Conservation (phyloP, 176 grass and related monocot genomes). For the Phragmites australis region DNA sequence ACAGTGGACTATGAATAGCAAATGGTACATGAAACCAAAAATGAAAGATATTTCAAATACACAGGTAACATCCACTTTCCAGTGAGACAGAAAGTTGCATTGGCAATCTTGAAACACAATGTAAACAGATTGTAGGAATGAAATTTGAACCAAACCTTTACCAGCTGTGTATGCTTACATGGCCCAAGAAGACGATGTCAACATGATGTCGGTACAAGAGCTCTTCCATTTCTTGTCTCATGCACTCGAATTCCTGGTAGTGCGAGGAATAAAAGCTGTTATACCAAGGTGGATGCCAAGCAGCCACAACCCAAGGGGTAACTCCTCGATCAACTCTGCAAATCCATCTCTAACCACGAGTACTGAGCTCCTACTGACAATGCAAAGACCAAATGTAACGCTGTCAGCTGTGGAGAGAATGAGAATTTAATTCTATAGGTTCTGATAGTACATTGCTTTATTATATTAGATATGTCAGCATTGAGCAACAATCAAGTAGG, state of each 20-base stretch:
- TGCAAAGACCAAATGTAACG: not conserved
- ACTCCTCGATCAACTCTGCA: constrained; percentile 57
- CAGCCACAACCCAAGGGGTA: constrained; percentile 80
- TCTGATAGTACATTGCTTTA: not conserved
- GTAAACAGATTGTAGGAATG: not conserved
- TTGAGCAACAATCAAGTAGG: not conserved
- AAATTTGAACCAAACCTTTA: not conserved
- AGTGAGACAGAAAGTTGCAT: not conserved
- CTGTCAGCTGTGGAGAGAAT: not conserved
- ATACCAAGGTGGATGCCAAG: constrained; percentile 95
- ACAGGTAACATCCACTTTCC: not conserved
- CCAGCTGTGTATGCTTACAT: constrained; percentile 48
- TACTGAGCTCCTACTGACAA: constrained; percentile 62
- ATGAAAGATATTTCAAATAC: not conserved
- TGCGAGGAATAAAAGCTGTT: constrained; percentile 92
- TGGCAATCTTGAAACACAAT: not conserved
- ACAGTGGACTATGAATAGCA: too few relatives aligned
- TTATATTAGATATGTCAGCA: not conserved
- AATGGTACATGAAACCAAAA: too few relatives aligned
- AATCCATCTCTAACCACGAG: constrained; percentile 72
- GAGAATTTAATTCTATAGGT: not conserved
- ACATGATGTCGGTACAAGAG: constrained; percentile 65
- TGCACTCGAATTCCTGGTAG: constrained; percentile 95
- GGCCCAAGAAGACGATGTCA: constrained; percentile 82
- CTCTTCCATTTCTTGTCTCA: constrained; percentile 87